Evolutionary conservation across 345 rosid species (phyloP).

Genomic region (Kandelia obovata): DNA sequence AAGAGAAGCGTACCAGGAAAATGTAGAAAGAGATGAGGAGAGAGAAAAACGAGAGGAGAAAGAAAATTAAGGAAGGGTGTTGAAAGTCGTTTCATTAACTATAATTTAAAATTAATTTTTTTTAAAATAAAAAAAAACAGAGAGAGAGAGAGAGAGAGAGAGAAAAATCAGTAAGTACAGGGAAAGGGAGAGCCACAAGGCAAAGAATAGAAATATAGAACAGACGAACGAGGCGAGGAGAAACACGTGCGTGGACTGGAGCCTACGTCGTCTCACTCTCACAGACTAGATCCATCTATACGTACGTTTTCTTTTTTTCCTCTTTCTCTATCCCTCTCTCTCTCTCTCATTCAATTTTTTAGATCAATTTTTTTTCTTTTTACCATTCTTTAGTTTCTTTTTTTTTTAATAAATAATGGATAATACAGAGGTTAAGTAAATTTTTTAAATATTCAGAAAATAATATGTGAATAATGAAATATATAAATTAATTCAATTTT

Average conservation of each 20-base stretch:
- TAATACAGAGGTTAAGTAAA: too few species aligned
- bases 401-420: too few species aligned
- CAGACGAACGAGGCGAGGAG: not conserved
- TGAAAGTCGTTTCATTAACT: not conserved
- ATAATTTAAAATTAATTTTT: not conserved
- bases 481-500: too few species aligned
- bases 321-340: conserved; percentile 5
- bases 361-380: not conserved
- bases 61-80: not conserved
- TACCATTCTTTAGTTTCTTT: not conserved
- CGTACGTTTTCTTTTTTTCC: too few species aligned
- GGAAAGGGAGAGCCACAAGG: not conserved
- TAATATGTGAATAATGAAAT: too few species aligned
- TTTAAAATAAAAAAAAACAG: conserved; percentile 14
- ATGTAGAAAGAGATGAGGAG: not conserved
- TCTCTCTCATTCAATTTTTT: conserved; percentile 1
- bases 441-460: too few species aligned
- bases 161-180: not conserved
- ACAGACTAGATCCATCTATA: conserved; percentile 22
- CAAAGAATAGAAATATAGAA: too few species aligned
- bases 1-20: conserved; percentile 24
- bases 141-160: conserved; percentile 3
- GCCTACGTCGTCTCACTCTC: conserved; percentile 15
- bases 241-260: conserved; percentile 27
- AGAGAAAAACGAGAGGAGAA: not conserved